Percentiles rank a stretch among this genome's conserved stretches.
Conservation (phyloP, 192 early-diverging fungal species). For the Coemansia sp. region DNA sequence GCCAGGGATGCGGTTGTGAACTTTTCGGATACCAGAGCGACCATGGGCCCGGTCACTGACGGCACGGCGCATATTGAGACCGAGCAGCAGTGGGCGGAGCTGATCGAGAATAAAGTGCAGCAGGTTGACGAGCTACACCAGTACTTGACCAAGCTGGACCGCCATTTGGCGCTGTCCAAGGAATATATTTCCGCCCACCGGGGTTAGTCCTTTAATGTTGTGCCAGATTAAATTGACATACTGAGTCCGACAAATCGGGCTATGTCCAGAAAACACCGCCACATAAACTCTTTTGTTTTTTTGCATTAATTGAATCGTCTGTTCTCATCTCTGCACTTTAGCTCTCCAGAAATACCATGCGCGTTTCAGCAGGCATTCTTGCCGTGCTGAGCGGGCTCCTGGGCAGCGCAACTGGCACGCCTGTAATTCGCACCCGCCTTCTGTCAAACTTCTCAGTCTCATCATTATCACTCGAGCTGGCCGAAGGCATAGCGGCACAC, state of each 20-base stretch:
- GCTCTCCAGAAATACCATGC: not conserved
- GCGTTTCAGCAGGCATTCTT: not conserved
- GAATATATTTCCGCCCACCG: conserved; percentile 21
- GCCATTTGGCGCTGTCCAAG: conserved; percentile 37
- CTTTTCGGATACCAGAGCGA: not conserved
- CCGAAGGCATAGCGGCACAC: conserved; percentile 68
- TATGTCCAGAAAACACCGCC: too few relatives aligned
- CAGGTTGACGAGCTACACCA: conserved; percentile 18
- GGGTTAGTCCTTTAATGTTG: conserved; percentile 7
- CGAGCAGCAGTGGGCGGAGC: conserved; percentile 26
- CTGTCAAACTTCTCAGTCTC: conserved; percentile 60
- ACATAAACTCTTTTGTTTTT: too few relatives aligned
- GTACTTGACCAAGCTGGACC: conserved; percentile 25
- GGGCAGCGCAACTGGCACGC: not conserved
- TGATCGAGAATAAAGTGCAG: conserved; percentile 10
- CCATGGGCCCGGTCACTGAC: not conserved
- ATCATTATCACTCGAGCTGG: conserved; percentile 68
- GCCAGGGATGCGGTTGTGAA: conserved; percentile 6
- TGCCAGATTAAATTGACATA: too few relatives aligned
- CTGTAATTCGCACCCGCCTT: conserved; percentile 37
- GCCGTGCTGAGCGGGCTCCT: not conserved
- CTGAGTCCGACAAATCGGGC: too few relatives aligned
- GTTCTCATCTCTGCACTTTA: not conserved
- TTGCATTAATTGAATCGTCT: too few relatives aligned
- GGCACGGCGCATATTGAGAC: not conserved